A percentile compares a stretch with the other conserved stretches of the same genome.
phyloP scores from a whole-genome alignment of 164 flowering plant genomes.

The Umbellularia californica region DNA sequence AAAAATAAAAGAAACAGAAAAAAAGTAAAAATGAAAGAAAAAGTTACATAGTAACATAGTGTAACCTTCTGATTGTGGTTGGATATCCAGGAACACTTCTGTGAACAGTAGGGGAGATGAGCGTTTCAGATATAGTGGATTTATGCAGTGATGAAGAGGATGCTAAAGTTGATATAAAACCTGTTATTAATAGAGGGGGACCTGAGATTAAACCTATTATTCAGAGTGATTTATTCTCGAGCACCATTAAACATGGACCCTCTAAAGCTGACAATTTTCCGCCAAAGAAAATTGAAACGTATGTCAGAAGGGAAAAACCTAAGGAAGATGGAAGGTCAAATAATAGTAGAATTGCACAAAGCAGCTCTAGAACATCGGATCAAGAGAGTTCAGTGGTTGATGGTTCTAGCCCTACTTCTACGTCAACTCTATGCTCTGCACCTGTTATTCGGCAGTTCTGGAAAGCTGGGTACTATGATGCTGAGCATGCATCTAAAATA shows the following conservation, averaged over 20 bases:
- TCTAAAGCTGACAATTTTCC: slow-evolving; percentile 10
- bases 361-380: slow-evolving; percentile 38
- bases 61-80: background rate
- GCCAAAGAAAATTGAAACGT: slow-evolving; percentile 15
- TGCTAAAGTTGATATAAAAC: slow-evolving; percentile 23
- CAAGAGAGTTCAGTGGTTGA: slow-evolving; percentile 37
- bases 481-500: slow-evolving; percentile 28
- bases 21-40: no score
- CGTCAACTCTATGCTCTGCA: slow-evolving; percentile 44
- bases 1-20: no score
- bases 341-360: slow-evolving; percentile 32
- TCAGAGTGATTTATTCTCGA: slow-evolving; percentile 20
- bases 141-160: slow-evolving; percentile 42
- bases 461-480: slow-evolving; percentile 82
- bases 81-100: background rate
- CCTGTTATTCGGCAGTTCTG: slow-evolving; percentile 84
- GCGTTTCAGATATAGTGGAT: slow-evolving; percentile 31
- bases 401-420: slow-evolving; percentile 38
- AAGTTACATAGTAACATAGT: no score
- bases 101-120: slow-evolving; percentile 38
- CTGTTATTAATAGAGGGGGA: slow-evolving; percentile 30
- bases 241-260: slow-evolving; percentile 3
- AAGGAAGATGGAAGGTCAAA: slow-evolving; percentile 35
- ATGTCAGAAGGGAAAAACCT: slow-evolving; percentile 25
- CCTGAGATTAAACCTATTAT: slow-evolving; percentile 23